Conservation (phyloP, 257 asterid genomes). For the Nicotiana obtusifolia region DNA sequence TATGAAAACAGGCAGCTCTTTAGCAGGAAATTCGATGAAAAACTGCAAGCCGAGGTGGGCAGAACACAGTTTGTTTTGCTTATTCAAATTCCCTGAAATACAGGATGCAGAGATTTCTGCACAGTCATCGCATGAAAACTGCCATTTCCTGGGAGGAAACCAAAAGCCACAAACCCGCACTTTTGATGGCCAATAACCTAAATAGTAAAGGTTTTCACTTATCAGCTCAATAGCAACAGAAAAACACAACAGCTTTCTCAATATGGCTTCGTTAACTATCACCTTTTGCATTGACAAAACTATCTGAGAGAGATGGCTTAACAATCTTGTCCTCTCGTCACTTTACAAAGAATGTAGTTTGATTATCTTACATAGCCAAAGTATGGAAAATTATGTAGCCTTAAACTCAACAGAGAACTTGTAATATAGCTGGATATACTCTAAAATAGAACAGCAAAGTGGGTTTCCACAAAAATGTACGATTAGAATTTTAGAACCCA, state of each 20-base stretch:
- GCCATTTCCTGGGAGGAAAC: slow-evolving; percentile 86
- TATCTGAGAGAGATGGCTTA: neutral
- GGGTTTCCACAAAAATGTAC: neutral
- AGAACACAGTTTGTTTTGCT: slow-evolving; percentile 46
- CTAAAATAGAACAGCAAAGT: neutral
- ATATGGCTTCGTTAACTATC: neutral
- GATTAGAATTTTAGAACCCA: neutral
- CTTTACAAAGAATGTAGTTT: neutral
- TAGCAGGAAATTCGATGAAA: slow-evolving; percentile 41
- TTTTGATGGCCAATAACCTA: slow-evolving; percentile 93
- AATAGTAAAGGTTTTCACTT: slow-evolving; percentile 3
- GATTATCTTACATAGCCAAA: neutral
- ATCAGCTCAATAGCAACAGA: neutral
- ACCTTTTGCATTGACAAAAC: slow-evolving; percentile 4
- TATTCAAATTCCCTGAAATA: slow-evolving; percentile 23
- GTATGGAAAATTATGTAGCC: neutral
- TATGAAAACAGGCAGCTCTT: slow-evolving; percentile 59
- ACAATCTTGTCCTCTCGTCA: neutral
- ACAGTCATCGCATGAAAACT: slow-evolving; percentile 73
- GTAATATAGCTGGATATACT: neutral
- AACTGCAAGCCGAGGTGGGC: slow-evolving; percentile 42
- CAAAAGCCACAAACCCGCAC: slow-evolving; percentile 92
- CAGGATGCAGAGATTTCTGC: slow-evolving; percentile 47
- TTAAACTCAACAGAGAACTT: neutral
- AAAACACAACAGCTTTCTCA: neutral